These are phyloP conservation scores for Apiospora kogelbergensis DNA, from an alignment of 2,329 filamentous ascomycete genomes.

Conservation along the genomic window DNA sequence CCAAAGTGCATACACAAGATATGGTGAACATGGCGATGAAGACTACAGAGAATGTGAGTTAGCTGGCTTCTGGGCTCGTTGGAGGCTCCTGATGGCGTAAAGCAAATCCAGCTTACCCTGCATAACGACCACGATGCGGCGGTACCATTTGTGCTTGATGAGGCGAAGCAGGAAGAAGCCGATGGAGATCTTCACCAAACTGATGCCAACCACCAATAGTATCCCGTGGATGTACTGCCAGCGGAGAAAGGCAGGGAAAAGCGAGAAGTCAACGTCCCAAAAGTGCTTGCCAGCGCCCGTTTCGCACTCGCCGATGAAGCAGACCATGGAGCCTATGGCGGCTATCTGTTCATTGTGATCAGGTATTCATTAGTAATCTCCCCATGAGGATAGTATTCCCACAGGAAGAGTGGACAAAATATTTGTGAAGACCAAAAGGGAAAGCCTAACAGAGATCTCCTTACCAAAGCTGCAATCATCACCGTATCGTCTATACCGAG, in stretches of 20 bases:
- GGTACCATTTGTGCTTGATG: constrained; percentile 13
- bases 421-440: neutral
- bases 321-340: constrained; percentile 14
- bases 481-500: constrained; percentile 13
- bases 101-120: constrained; percentile 13
- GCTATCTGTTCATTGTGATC: constrained; percentile 2
- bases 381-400: neutral
- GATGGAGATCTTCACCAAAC: constrained; percentile 15
- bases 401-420: neutral
- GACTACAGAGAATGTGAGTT: neutral
- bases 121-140: constrained; percentile 11
- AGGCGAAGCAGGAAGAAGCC: constrained; percentile 15
- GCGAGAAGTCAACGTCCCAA: constrained; percentile 6
- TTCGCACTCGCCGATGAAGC: constrained; percentile 12
- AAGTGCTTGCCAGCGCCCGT: constrained; percentile 13
- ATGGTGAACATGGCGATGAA: constrained; percentile 15
- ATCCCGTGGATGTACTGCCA: constrained; percentile 15
- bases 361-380: neutral
- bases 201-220: constrained; percentile 14
- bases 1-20: constrained; percentile 11
- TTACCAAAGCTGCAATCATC: constrained; percentile 14
- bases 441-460: neutral
- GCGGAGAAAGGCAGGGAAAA: constrained; percentile 8
- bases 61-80: neutral
- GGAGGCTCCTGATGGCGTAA: neutral